Percentiles rank a stretch among this genome's conserved stretches.
These are phyloP conservation scores for Scheffersomyces titani DNA, from an alignment of 1,139 yeast genomes.

Conservation along the genomic window DNA sequence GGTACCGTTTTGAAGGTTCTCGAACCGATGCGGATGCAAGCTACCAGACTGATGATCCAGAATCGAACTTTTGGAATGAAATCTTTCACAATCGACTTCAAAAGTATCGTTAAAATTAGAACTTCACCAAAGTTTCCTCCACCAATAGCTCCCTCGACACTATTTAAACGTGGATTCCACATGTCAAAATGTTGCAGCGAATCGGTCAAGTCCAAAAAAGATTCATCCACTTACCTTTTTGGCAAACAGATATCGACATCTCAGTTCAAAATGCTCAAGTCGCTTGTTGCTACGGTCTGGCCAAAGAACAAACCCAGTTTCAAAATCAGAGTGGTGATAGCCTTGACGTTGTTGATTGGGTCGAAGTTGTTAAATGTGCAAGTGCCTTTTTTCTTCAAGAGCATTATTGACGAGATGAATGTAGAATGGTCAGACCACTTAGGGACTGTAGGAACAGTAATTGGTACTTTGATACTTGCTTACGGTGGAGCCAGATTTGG, in stretches of 20 bases:
- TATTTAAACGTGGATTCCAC: not conserved
- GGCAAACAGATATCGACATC: constrained; percentile 38
- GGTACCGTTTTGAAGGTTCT: not conserved
- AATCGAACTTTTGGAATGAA: not conserved
- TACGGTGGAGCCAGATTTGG: constrained; percentile 96
- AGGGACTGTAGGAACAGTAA: constrained; percentile 60
- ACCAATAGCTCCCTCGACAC: not conserved
- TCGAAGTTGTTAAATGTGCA: constrained; percentile 89
- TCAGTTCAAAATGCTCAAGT: constrained; percentile 60
- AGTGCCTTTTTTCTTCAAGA: constrained; percentile 92
- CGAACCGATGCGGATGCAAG: not conserved
- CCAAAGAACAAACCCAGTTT: constrained; percentile 76
- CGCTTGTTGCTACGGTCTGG: constrained; percentile 81
- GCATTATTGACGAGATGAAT: constrained; percentile 89
- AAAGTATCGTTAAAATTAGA: not conserved
- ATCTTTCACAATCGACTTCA: not conserved
- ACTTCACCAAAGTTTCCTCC: not conserved
- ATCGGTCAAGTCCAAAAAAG: constrained; percentile 2
- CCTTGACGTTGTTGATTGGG: constrained; percentile 68
- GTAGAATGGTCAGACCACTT: constrained; percentile 75
- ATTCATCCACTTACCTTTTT: constrained; percentile 12
- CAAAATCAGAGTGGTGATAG: constrained; percentile 72
- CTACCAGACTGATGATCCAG: not conserved
- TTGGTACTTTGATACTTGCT: constrained; percentile 77
- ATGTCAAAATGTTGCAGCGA: not conserved